phyloP scores from a whole-genome alignment of 495 filamentous ascomycete genomes.

The Tuber calosporum region DNA sequence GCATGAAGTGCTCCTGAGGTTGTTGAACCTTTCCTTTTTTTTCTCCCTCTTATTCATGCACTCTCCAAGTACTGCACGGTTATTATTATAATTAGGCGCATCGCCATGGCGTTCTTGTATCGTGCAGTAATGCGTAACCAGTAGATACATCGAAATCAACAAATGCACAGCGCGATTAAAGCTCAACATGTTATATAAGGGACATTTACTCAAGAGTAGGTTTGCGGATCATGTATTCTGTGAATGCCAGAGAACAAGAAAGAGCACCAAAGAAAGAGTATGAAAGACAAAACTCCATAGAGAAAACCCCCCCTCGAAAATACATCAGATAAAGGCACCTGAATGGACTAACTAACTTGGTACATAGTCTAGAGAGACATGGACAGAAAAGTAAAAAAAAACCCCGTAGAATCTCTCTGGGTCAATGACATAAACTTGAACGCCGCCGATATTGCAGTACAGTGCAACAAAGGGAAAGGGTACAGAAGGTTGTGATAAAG shows the following conservation, averaged over 20 bases:
- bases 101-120: neutral
- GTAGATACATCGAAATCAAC: neutral
- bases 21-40: neutral
- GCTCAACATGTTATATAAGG: neutral
- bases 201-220: neutral
- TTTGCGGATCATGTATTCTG: constrained; percentile 21
- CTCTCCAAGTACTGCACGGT: neutral
- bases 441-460: constrained; percentile 5
- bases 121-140: neutral
- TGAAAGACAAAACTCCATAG: constrained; percentile 23
- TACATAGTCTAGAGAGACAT: constrained; percentile 5
- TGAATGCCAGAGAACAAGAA: constrained; percentile 23
- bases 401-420: neutral
- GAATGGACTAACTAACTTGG: neutral
- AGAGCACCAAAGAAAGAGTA: constrained; percentile 7
- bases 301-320: constrained; percentile 22
- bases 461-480: constrained; percentile 1
- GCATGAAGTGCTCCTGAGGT: neutral
- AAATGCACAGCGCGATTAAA: neutral
- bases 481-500: constrained; percentile 1
- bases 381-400: neutral
- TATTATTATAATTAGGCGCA: neutral
- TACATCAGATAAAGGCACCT: constrained; percentile 34
- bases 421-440: neutral
- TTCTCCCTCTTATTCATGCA: neutral